These are phyloP conservation scores for Triglochin maritima DNA, from an alignment of 106 monocot genomes.

Conservation along the genomic window DNA sequence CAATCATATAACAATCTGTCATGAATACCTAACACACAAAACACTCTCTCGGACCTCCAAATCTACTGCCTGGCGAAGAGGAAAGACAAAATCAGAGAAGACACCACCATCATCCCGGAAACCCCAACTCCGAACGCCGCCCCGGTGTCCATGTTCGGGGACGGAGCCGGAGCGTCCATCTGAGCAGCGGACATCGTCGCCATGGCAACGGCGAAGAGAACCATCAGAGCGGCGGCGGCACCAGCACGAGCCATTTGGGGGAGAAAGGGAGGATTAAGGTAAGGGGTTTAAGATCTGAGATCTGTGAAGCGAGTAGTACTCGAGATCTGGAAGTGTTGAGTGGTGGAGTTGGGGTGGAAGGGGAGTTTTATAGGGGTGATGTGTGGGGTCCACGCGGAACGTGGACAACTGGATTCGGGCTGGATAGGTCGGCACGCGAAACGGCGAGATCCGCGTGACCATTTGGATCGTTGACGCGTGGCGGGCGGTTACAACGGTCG, in stretches of 20 bases:
- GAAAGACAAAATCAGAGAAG: constrained; percentile 3
- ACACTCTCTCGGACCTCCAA: background rate
- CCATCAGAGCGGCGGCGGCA: background rate
- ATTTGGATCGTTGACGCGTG: background rate
- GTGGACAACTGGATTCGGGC: background rate
- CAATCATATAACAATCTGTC: no score
- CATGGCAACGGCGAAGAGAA: background rate
- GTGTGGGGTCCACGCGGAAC: constrained; percentile 3
- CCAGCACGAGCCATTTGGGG: background rate
- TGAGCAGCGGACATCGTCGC: background rate
- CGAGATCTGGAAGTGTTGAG: background rate
- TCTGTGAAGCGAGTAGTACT: background rate
- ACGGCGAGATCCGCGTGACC: background rate
- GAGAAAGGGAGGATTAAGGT: no score
- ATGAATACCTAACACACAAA: no score
- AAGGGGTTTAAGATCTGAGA: background rate
- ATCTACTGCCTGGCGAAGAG: constrained; percentile 1
- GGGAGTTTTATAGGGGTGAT: background rate
- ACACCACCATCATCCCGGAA: constrained; percentile 2
- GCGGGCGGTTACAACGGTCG: background rate
- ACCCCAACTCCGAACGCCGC: constrained; percentile 4
- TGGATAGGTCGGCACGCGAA: no score
- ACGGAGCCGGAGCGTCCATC: background rate
- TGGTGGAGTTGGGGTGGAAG: background rate
- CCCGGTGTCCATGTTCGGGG: background rate